Conservation (phyloP, 306 rosid species). For the Dryas octopetala region DNA sequence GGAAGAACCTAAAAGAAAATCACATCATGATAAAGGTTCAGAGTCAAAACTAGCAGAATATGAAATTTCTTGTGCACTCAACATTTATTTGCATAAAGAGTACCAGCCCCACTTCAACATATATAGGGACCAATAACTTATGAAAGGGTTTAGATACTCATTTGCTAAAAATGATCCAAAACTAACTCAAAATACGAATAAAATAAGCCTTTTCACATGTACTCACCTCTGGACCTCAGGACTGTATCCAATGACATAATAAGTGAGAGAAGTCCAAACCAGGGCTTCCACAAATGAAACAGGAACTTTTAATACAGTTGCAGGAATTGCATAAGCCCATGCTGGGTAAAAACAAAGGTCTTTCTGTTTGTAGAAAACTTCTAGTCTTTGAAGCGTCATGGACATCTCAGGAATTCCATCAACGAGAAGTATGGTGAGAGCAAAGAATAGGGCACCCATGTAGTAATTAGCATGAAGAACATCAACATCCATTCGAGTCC, state of each 20-base stretch:
- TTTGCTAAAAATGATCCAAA: background rate
- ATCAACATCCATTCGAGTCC: conserved; percentile 39
- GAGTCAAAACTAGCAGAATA: background rate
- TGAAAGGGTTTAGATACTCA: background rate
- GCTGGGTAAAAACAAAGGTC: conserved; percentile 44
- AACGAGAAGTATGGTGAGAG: conserved; percentile 31
- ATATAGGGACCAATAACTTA: too few species aligned
- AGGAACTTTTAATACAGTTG: conserved; percentile 44
- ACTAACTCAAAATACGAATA: background rate
- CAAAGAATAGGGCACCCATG: conserved; percentile 45
- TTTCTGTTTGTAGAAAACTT: conserved; percentile 47
- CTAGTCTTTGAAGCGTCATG: conserved; percentile 43
- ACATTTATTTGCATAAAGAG: background rate
- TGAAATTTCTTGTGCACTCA: background rate
- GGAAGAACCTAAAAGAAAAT: conserved; percentile 32
- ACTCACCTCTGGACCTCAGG: conserved; percentile 39
- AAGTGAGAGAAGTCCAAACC: conserved; percentile 50
- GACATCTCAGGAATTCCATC: conserved; percentile 48
- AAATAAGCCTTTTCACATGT: background rate
- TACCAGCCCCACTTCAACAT: too few species aligned
- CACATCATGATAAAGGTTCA: background rate
- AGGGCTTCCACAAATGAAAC: conserved; percentile 40
- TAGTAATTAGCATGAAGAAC: conserved; percentile 34
- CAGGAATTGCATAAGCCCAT: conserved; percentile 55
- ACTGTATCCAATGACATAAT: conserved; percentile 49